Conservation (phyloP, 305 asterid species). For the Solanum hybrid region DNA sequence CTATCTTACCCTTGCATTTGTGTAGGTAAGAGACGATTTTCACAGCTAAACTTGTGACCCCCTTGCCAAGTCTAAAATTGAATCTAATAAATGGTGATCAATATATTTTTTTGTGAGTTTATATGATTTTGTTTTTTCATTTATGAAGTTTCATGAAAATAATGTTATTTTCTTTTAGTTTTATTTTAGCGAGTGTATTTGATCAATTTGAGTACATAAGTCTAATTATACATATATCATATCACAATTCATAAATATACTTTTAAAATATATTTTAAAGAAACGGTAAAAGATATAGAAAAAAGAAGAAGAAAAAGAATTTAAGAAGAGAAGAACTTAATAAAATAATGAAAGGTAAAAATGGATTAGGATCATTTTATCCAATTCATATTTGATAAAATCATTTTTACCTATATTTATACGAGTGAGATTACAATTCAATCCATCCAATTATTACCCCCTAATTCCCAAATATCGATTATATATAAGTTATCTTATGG, state of each 20-base stretch:
- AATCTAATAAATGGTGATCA: background rate
- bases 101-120: no score
- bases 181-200: background rate
- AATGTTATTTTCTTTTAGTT: no score
- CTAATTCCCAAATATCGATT: background rate
- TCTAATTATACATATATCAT: no score
- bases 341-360: background rate
- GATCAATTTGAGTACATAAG: background rate
- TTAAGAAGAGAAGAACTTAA: background rate
- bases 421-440: background rate
- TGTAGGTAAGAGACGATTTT: background rate
- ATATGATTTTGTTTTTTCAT: no score
- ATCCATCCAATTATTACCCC: background rate
- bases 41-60: background rate
- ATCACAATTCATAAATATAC: background rate
- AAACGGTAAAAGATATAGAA: background rate
- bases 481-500: background rate
- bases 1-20: background rate
- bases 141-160: background rate
- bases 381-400: background rate
- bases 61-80: background rate
- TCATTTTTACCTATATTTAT: background rate
- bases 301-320: background rate
- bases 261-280: no score
- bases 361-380: background rate